A percentile compares a stretch with the other conserved stretches of the same genome.
phyloP scores from a whole-genome alignment of 75 land plant species.

The Cryptomeria japonica region DNA sequence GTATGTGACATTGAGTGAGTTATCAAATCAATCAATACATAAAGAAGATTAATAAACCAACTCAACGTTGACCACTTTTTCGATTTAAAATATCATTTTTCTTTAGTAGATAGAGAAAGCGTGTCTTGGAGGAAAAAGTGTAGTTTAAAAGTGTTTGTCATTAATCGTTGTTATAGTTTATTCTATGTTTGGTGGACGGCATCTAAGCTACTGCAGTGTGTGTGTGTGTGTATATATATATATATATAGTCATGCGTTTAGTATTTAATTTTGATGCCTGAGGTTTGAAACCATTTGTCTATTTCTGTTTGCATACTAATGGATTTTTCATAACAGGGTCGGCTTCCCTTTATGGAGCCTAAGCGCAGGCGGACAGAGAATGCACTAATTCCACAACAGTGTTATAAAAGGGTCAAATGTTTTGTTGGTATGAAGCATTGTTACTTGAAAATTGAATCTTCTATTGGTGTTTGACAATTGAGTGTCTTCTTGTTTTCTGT shows the following conservation, averaged over 20 bases:
- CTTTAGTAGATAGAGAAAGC: too few relatives aligned
- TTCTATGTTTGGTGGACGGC: not conserved
- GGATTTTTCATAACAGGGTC: constrained; percentile 28
- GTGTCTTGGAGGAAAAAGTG: not conserved
- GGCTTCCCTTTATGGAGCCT: constrained; percentile 77
- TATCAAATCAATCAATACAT: too few relatives aligned
- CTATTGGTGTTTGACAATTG: not conserved
- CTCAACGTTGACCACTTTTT: too few relatives aligned
- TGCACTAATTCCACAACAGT: constrained; percentile 37
- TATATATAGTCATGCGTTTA: too few relatives aligned
- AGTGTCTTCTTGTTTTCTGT: too few relatives aligned
- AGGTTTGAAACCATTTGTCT: not conserved
- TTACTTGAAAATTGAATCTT: not conserved
- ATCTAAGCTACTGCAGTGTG: not conserved
- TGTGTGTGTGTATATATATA: too few relatives aligned
- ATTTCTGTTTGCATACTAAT: not conserved
- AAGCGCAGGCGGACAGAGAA: constrained; percentile 44
- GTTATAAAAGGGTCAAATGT: constrained; percentile 66
- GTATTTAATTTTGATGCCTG: not conserved
- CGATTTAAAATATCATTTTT: too few relatives aligned
- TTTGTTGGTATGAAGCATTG: constrained; percentile 49
- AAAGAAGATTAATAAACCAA: too few relatives aligned
- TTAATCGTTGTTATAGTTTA: not conserved
- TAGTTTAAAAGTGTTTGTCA: not conserved
- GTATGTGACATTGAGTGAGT: too few relatives aligned